Base-by-base conservation (phyloP, 441 rosid species). In the Populus hybrid region DNA sequence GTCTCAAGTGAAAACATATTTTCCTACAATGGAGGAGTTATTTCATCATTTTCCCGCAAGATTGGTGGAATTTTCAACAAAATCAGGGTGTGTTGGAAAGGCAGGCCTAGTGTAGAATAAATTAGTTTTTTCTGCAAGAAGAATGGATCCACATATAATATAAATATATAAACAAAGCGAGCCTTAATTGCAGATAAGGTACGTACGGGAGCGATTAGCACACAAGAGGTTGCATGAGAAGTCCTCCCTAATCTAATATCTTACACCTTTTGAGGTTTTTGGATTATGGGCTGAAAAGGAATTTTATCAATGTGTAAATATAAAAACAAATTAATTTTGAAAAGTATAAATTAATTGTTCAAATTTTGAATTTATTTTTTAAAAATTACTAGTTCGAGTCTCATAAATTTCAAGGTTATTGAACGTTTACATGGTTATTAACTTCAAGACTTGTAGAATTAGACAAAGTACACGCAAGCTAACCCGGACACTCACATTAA, bases 391-490 rank as follows among this genome's bases (percentile, higher is more conserved):
- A 30, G 0, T 30, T 30, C 3, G 4, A 30, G 3, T 30, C 4
- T 30, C 32, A 30, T 3, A 30, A 30, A 30, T 30, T 3, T 30
- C 3, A 30, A 30, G 4, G 3, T 3, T 3, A 30, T 3, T 30
- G 0, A 0, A 30, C 0, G 0, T 3, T 30, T 30, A 30, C 32
- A 30, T 3, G 32, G 5, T 30, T 0, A 0, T 30, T 30, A 30
- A 30, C 32, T 30, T 30, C 3, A 3, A 3, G 4, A 3, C 32
- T 0, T 3, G 4, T 30, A 3, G 0, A 30, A 30, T 30, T 30
- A 30, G 32, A 0, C 4, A 0, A 30, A 3, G 3, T 30, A 3
- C 4, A 30, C 0, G 3, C 0, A 30, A 30, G 0, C 0, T 3
- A 3, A 30, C 4, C 4, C 4, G 32, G 0, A 30, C 4, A 30